Conservation (phyloP, 495 filamentous ascomycete species). For the Aspergillus cristatus region DNA sequence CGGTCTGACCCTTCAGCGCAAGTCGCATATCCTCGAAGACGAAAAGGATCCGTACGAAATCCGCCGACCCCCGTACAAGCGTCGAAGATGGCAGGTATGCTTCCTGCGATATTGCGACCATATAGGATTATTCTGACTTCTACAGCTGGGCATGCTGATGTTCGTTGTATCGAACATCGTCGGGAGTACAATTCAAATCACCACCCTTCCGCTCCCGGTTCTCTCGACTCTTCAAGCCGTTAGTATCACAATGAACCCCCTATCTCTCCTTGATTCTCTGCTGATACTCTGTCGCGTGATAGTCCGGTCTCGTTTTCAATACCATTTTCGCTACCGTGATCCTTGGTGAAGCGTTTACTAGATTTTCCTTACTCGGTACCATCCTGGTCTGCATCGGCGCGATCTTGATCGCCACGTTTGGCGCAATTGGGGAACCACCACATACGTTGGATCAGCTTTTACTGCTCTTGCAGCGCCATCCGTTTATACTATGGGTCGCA, state of each 20-base stretch:
- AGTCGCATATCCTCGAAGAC: conserved; percentile 96
- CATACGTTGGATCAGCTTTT: conserved; percentile 80
- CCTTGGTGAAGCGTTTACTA: conserved; percentile 87
- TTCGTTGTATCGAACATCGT: conserved; percentile 91
- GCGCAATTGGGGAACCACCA: conserved; percentile 89
- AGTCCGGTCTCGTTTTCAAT: conserved; percentile 94
- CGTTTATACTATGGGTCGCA: conserved; percentile 90
- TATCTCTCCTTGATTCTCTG: not conserved
- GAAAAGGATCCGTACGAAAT: conserved; percentile 73
- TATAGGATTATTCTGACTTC: conserved; percentile 7
- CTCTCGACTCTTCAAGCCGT: conserved; percentile 90
- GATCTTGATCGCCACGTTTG: conserved; percentile 84
- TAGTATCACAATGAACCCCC: too few relatives aligned
- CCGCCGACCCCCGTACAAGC: conserved; percentile 77
- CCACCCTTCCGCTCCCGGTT: conserved; percentile 87
- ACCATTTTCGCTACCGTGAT: conserved; percentile 93
- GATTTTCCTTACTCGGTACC: conserved; percentile 82
- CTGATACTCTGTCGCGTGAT: conserved; percentile 2
- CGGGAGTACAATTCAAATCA: conserved; percentile 95
- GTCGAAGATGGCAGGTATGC: conserved; percentile 83
- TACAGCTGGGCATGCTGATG: conserved; percentile 82
- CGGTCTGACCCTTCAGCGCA: conserved; percentile 95
- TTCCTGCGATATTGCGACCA: not conserved
- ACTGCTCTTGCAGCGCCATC: conserved; percentile 56
- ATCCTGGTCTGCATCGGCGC: conserved; percentile 80